Conservation (phyloP, 257 asterid species). For the Ilex aquifolium region DNA sequence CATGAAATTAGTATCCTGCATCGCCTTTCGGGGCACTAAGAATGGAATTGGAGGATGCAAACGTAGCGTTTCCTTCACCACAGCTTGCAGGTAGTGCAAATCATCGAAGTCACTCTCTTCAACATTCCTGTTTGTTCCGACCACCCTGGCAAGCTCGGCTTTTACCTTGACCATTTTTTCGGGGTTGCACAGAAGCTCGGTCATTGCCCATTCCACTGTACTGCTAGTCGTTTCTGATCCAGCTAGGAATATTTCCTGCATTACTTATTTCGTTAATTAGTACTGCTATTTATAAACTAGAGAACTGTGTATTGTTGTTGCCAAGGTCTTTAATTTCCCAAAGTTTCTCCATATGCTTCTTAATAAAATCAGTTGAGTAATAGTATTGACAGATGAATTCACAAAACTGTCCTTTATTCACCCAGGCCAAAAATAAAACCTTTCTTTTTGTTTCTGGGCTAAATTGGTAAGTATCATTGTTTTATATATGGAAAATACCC, state of each 20-base stretch:
- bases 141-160: slow-evolving; percentile 2
- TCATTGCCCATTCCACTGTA: slow-evolving; percentile 17
- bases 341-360: too few relatives aligned
- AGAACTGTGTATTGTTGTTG: too few relatives aligned
- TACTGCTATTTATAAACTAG: background rate
- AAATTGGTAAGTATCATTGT: too few relatives aligned
- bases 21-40: slow-evolving; percentile 8
- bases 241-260: slow-evolving; percentile 16
- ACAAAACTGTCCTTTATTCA: too few relatives aligned
- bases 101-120: slow-evolving; percentile 13
- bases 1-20: slow-evolving; percentile 13
- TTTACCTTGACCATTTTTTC: slow-evolving; percentile 6
- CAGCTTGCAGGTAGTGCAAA: slow-evolving; percentile 7
- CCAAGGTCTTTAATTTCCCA: too few relatives aligned
- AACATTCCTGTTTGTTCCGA: slow-evolving; percentile 2
- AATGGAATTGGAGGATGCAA: slow-evolving; percentile 16
- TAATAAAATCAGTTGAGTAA: too few relatives aligned
- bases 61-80: slow-evolving; percentile 9
- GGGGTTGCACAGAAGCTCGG: slow-evolving; percentile 8
- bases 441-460: too few relatives aligned
- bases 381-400: too few relatives aligned
- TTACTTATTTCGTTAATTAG: too few relatives aligned
- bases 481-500: too few relatives aligned
- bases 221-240: slow-evolving; percentile 15
- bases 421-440: too few relatives aligned